Evolutionary conservation across 495 filamentous ascomycete genomes (phyloP).

Genomic region (Penicillium verhagenii): DNA sequence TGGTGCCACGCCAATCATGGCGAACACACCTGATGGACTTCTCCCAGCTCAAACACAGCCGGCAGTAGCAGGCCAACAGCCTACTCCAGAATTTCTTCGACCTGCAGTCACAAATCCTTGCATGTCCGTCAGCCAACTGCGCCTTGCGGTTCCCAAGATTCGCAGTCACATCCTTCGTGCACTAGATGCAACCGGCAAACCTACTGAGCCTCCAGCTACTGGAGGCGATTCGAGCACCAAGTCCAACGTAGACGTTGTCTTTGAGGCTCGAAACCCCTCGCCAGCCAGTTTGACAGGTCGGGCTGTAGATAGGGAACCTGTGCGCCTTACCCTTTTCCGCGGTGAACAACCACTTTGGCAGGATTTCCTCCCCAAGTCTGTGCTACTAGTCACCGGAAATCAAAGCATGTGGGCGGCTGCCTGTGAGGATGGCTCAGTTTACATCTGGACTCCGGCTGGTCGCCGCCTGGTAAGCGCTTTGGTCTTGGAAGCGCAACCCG

Average conservation of each 20-base stretch:
- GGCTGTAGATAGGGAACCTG: constrained; percentile 69
- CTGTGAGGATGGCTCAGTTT: constrained; percentile 90
- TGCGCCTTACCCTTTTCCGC: constrained; percentile 75
- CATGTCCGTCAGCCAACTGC: constrained; percentile 77
- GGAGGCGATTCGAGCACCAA: constrained; percentile 55
- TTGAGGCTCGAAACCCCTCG: constrained; percentile 73
- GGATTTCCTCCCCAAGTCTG: constrained; percentile 81
- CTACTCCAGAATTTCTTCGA: constrained; percentile 82
- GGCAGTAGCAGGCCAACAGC: constrained; percentile 56
- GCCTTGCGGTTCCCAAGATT: constrained; percentile 86
- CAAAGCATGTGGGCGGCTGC: constrained; percentile 86
- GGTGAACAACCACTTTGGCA: constrained; percentile 89
- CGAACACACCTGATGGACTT: constrained; percentile 74
- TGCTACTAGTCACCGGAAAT: constrained; percentile 85
- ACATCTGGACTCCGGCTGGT: constrained; percentile 94
- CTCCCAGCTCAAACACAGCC: constrained; percentile 61
- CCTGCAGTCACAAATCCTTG: constrained; percentile 82
- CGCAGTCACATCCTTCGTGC: constrained; percentile 70
- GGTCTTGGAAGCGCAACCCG: constrained; percentile 87
- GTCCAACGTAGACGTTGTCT: constrained; percentile 59
- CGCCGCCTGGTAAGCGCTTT: constrained; percentile 79
- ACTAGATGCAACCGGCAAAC: constrained; percentile 45
- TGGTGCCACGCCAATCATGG: constrained; percentile 70
- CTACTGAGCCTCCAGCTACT: constrained; percentile 43
- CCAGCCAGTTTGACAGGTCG: constrained; percentile 55